Evolutionary conservation across 2,329 filamentous ascomycete genomes (phyloP), one percentile per base, ranked within the genome.

Genomic region (Colletotrichum shisoi): DNA sequence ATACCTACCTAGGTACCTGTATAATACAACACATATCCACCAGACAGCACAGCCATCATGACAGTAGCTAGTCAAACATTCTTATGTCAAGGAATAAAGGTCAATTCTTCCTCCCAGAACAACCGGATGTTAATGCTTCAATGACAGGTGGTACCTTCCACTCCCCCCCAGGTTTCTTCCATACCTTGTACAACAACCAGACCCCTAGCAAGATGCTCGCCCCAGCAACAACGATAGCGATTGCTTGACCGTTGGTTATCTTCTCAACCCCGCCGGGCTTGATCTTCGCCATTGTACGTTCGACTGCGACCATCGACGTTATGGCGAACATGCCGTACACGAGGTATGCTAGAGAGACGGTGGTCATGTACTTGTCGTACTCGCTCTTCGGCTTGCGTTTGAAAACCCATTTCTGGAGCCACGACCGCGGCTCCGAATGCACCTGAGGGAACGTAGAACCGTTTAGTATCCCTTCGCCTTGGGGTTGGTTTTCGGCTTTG

Each of bases 191-290:
- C 9, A 40, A 39, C 2, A 64, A 11, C 56, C 56, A 60, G 1
- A 64, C 2, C 4, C 19, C 56, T 12, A 39, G 11, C 9, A 53
- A 5, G 2, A 64, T 54, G 1, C 40, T 48, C 3, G n/a, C 19
- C 13, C n/a, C 57, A 4, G 56, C 48, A 12, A 46, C 62, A 3
- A 68, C 62, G 1, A 68, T 46, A 0, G 65, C 49, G 17, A 52
- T 37, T 3, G 59, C 45, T 21, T 65, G 65, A 0, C 61, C 54
- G 2, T 40, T 31, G 11, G n/a, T 53, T 51, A 1, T 3, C 5
- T 39, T 4, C n/a, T 4, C 11, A 1, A 3, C 1, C 8, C 19
- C 15, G 27, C 4, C 21, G 2, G 37, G 9, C 2, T 13, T 4
- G 0, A 44, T 11, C 37, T 53, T 13, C 3, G 4, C 8, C 12